Evolutionary conservation across 1,139 yeast species (phyloP).

Genomic region (Yamadazyma triangularis): DNA sequence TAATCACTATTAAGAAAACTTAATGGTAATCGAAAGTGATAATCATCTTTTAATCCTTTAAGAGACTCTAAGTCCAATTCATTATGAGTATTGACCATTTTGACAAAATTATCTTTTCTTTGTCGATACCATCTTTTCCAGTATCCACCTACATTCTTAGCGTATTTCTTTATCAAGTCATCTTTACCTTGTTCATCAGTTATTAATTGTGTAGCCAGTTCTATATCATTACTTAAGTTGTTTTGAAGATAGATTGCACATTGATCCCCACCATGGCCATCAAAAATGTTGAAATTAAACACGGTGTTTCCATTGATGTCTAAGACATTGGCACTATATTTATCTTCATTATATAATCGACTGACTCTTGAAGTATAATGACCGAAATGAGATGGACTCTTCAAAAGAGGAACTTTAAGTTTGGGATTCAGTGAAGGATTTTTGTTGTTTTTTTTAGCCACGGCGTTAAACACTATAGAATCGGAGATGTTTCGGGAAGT

Average conservation of each 20-base stretch:
- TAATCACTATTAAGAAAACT: slow-evolving; percentile 62
- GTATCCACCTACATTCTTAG: slow-evolving; percentile 71
- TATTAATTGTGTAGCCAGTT: slow-evolving; percentile 25
- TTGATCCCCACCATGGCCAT: slow-evolving; percentile 90
- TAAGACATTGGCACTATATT: slow-evolving; percentile 58
- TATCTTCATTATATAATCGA: slow-evolving; percentile 77
- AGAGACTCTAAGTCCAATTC: slow-evolving; percentile 15
- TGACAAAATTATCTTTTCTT: slow-evolving; percentile 38
- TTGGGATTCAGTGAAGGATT: too few species aligned
- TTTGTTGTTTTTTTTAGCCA: too few species aligned
- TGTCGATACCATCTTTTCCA: slow-evolving; percentile 77
- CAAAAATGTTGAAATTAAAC: slow-evolving; percentile 73
- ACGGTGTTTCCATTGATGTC: slow-evolving; percentile 25
- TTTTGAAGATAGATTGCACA: slow-evolving; percentile 60
- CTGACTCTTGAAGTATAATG: slow-evolving; percentile 75
- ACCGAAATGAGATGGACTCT: slow-evolving; percentile 77
- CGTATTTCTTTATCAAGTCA: slow-evolving; percentile 46
- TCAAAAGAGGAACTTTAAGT: slow-evolving; percentile 50
- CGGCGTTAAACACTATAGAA: too few species aligned
- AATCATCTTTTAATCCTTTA: slow-evolving; percentile 38
- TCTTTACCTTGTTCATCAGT: slow-evolving; percentile 24
- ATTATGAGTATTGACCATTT: slow-evolving; percentile 31
- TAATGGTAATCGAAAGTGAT: slow-evolving; percentile 56
- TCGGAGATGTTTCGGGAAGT: too few species aligned
- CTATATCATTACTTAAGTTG: slow-evolving; percentile 55